A percentile compares a stretch with the other conserved stretches of the same genome.
Conservation (phyloP, 495 filamentous ascomycete genomes). For the Penicillium desertorum region DNA sequence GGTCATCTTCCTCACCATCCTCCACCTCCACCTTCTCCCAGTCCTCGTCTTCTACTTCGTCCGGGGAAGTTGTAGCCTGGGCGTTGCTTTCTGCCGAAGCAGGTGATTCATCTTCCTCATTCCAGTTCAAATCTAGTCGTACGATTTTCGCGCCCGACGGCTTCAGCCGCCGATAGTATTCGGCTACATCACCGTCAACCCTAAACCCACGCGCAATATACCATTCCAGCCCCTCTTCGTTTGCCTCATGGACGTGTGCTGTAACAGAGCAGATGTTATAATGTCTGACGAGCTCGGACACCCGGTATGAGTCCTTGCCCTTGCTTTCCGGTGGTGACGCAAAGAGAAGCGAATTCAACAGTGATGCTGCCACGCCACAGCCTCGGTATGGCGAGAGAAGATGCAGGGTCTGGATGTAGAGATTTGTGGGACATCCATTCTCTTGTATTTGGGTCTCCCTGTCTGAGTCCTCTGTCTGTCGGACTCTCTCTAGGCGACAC, state of each 20-base stretch:
- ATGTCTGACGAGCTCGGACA: constrained; percentile 51
- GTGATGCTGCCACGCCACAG: constrained; percentile 72
- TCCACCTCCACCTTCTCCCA: constrained; percentile 50
- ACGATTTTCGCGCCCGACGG: constrained; percentile 81
- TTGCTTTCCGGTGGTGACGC: constrained; percentile 34
- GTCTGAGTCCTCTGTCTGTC: not conserved
- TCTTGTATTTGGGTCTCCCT: not conserved
- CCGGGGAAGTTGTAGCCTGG: constrained; percentile 2
- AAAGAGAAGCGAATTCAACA: constrained; percentile 60
- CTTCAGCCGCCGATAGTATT: constrained; percentile 83
- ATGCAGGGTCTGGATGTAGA: constrained; percentile 88
- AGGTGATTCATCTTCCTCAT: constrained; percentile 10
- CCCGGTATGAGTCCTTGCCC: constrained; percentile 19
- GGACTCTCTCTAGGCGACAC: constrained; percentile 66
- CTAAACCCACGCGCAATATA: constrained; percentile 79
- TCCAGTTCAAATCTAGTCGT: constrained; percentile 44
- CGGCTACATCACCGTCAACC: constrained; percentile 54
- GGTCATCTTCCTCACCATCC: constrained; percentile 39
- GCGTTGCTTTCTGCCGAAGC: constrained; percentile 2
- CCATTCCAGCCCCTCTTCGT: constrained; percentile 83
- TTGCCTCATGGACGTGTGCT: constrained; percentile 94
- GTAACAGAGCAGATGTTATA: constrained; percentile 59
- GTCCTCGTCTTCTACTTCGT: constrained; percentile 35
- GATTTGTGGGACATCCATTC: constrained; percentile 34
- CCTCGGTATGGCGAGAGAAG: constrained; percentile 80